Conservation (phyloP, 257 asterid genomes). For the Gentiana dahurica region DNA sequence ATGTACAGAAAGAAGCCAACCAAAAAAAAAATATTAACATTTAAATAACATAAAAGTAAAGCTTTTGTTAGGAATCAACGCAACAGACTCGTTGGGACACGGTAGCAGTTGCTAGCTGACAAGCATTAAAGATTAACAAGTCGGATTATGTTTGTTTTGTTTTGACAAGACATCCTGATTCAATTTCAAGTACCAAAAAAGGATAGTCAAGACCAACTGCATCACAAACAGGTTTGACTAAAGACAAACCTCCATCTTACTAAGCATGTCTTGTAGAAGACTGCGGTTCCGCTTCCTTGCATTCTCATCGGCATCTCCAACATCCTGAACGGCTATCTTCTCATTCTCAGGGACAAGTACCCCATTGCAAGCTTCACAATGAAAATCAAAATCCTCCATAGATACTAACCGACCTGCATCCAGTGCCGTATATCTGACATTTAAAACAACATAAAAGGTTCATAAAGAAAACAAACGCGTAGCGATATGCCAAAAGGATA, state of each 20-base stretch:
- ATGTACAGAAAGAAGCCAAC: no score
- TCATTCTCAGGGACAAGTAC: conserved; percentile 80
- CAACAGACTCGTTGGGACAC: no score
- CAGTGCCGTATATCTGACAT: conserved; percentile 67
- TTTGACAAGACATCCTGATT: no score
- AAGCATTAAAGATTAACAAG: no score
- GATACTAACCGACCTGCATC: conserved; percentile 75
- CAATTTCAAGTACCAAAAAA: no score
- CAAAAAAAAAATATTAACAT: no score
- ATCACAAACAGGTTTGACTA: neutral
- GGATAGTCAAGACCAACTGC: no score
- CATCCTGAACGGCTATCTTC: conserved; percentile 61
- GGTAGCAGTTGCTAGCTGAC: no score
- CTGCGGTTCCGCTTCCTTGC: conserved; percentile 77
- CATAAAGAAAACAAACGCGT: conserved; percentile 1
- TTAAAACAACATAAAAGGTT: conserved; percentile 11
- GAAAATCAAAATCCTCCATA: conserved; percentile 70
- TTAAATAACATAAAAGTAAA: no score
- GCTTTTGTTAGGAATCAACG: no score
- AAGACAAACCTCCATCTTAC: conserved; percentile 74
- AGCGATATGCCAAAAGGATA: neutral
- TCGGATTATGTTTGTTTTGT: no score
- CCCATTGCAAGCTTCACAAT: conserved; percentile 85
- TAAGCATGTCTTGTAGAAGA: conserved; percentile 66
- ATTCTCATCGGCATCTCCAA: conserved; percentile 88